phyloP scores from a whole-genome alignment of 805 yeast species.

The Lipomyces anomalus region DNA sequence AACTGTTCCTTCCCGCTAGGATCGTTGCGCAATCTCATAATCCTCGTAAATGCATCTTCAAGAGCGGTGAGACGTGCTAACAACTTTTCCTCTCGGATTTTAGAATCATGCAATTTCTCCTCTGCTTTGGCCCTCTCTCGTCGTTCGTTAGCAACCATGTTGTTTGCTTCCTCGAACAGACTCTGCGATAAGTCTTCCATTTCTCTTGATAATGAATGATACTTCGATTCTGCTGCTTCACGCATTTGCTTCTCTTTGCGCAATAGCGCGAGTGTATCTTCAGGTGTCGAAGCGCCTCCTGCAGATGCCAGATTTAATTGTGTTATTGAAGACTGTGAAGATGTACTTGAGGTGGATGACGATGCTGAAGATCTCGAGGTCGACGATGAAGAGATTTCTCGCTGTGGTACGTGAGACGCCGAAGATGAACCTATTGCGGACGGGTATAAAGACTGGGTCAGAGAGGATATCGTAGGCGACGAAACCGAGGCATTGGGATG shows the following conservation, averaged over 20 bases:
- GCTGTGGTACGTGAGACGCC: background rate
- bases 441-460: too few relatives aligned
- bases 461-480: too few relatives aligned
- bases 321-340: background rate
- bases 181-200: slow-evolving; percentile 26
- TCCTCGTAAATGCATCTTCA: slow-evolving; percentile 14
- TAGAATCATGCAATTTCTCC: slow-evolving; percentile 8
- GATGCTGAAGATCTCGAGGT: slow-evolving; percentile 1
- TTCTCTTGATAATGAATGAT: slow-evolving; percentile 17
- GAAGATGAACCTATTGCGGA: background rate
- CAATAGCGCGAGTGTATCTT: background rate
- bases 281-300: background rate
- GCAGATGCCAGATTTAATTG: background rate
- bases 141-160: slow-evolving; percentile 23
- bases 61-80: slow-evolving; percentile 7
- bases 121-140: slow-evolving; percentile 21
- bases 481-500: background rate
- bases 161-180: slow-evolving; percentile 26
- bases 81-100: slow-evolving; percentile 11
- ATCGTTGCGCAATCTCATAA: background rate
- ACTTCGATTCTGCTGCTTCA: slow-evolving; percentile 23
- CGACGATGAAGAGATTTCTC: background rate
- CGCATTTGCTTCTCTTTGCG: slow-evolving; percentile 21
- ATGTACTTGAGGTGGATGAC: slow-evolving; percentile 3
- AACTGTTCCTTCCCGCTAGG: too few relatives aligned